phyloP scores from a whole-genome alignment of 1,284 basidiomycete genomes.

The Pisolithus thermaeus region DNA sequence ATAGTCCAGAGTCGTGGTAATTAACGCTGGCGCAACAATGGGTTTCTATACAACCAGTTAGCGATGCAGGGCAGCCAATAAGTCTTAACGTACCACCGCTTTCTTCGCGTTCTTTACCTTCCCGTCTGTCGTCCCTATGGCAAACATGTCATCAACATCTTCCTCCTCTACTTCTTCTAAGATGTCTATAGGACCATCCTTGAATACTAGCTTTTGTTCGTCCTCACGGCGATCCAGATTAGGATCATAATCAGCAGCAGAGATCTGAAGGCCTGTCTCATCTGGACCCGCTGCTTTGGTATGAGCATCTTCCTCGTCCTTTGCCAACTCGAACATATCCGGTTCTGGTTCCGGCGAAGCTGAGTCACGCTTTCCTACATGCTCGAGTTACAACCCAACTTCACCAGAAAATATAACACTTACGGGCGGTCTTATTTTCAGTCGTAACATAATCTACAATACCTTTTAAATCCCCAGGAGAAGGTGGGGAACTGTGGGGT shows the following conservation, averaged over 20 bases:
- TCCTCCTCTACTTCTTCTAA: constrained; percentile 61
- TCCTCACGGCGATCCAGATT: constrained; percentile 80
- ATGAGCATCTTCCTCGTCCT: constrained; percentile 46
- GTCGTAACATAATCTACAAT: constrained; percentile 2
- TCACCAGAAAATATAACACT: constrained; percentile 9
- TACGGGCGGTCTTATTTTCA: constrained; percentile 25
- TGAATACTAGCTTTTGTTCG: constrained; percentile 62
- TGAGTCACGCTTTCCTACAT: constrained; percentile 44
- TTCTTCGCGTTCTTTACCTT: constrained; percentile 59
- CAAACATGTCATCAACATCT: constrained; percentile 89
- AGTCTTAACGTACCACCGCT: constrained; percentile 36
- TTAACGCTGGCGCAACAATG: constrained; percentile 50
- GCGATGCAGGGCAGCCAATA: neutral
- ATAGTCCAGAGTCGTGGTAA: constrained; percentile 65
- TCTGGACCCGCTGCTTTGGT: constrained; percentile 38
- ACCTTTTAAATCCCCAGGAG: constrained; percentile 20
- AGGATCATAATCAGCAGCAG: constrained; percentile 92
- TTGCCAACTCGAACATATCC: constrained; percentile 53
- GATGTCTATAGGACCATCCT: constrained; percentile 42
- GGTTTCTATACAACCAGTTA: constrained; percentile 37
- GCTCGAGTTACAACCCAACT: constrained; percentile 3
- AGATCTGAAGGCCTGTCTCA: constrained; percentile 63
- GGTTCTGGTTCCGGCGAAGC: constrained; percentile 46
- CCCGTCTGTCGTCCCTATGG: constrained; percentile 52
- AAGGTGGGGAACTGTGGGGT: constrained; percentile 41